phyloP scores from a whole-genome alignment of 208 protist species.

The Acanthamoeba rhysodes region DNA sequence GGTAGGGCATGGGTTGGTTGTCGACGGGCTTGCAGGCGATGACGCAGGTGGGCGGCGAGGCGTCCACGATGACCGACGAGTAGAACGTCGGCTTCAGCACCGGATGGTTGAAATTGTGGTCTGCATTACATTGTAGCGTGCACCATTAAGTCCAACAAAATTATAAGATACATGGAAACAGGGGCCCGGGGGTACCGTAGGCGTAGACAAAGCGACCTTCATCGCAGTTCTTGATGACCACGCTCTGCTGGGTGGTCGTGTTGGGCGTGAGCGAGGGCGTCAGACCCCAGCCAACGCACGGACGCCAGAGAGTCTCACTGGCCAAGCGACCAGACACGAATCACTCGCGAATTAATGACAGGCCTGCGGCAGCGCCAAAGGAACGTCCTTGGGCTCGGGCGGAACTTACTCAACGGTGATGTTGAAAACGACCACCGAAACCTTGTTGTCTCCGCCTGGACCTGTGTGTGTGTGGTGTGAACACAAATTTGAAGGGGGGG shows the following conservation, averaged over 20 bases:
- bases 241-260: neutral
- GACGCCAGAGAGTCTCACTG: neutral
- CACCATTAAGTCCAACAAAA: too few species aligned
- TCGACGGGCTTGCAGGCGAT: constrained; percentile 11
- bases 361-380: neutral
- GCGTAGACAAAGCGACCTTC: neutral
- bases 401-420: constrained; percentile 21
- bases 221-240: neutral
- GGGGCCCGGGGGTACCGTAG: too few species aligned
- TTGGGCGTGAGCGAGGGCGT: constrained; percentile 1
- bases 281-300: neutral
- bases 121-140: too few species aligned
- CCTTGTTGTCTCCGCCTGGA: neutral
- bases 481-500: too few species aligned
- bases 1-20: neutral
- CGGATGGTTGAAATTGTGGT: neutral
- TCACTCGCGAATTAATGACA: neutral
- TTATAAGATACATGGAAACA: too few species aligned
- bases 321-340: too few species aligned
- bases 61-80: constrained; percentile 29
- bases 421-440: neutral
- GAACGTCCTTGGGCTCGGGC: neutral
- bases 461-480: too few species aligned
- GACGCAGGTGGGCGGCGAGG: neutral
- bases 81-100: constrained; percentile 10